Evolutionary conservation across 768 basidiomycete genomes (phyloP).

Genomic region (Hortiboletus campestris): DNA sequence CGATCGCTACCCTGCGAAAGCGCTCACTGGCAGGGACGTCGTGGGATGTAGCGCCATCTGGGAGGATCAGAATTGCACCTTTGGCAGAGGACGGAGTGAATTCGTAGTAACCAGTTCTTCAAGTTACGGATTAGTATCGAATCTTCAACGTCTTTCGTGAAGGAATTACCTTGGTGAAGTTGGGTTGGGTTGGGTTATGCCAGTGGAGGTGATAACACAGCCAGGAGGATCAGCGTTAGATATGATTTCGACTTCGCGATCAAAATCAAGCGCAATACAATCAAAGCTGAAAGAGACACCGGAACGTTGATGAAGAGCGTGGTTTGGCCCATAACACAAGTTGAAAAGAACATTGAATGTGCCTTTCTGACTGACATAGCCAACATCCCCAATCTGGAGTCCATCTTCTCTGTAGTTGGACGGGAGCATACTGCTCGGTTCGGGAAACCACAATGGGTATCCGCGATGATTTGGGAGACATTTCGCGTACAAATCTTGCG

Average conservation of each 20-base stretch:
- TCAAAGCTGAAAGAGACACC: not conserved
- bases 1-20: constrained; percentile 13
- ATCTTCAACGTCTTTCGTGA: not conserved
- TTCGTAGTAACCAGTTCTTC: not conserved
- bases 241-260: not conserved
- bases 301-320: not conserved
- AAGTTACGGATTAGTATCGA: not conserved
- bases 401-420: constrained; percentile 23
- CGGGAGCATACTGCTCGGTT: constrained; percentile 22
- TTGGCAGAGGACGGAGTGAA: constrained; percentile 4
- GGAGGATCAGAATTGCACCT: constrained; percentile 15
- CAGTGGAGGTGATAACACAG: not conserved
- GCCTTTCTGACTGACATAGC: constrained; percentile 26
- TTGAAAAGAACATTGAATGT: constrained; percentile 34
- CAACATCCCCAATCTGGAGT: constrained; percentile 35
- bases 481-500: constrained; percentile 8
- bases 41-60: constrained; percentile 19
- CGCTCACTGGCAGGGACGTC: constrained; percentile 7
- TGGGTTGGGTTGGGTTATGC: not conserved
- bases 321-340: constrained; percentile 9
- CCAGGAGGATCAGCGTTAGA: not conserved
- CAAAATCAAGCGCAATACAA: not conserved
- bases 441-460: constrained; percentile 32
- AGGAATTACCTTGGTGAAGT: not conserved
- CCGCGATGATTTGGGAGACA: constrained; percentile 20